Evolutionary conservation across 345 rosid genomes (phyloP).

Genomic region (Salix brachista): DNA sequence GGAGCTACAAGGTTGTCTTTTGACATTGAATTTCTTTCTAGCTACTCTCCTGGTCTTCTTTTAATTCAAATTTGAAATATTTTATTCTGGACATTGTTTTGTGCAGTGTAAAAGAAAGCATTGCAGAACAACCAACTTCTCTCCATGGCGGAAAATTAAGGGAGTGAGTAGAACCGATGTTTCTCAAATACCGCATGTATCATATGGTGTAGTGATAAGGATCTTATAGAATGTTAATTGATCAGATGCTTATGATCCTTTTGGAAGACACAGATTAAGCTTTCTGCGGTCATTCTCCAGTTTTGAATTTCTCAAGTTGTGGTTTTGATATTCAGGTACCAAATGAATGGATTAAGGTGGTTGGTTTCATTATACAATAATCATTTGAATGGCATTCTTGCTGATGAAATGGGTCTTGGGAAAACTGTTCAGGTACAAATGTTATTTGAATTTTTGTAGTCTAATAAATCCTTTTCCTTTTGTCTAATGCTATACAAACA

Average conservation of each 20-base stretch:
- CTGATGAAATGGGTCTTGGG: constrained; percentile 99
- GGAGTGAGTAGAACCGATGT: constrained; percentile 55
- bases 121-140: constrained; percentile 71
- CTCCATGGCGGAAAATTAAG: constrained; percentile 81
- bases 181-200: not conserved
- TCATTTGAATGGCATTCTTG: constrained; percentile 87
- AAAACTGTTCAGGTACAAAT: constrained; percentile 83
- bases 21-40: not conserved
- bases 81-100: constrained; percentile 10
- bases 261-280: not conserved
- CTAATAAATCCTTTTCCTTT: not conserved
- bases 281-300: constrained; percentile 1
- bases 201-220: not conserved
- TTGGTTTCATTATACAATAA: constrained; percentile 82
- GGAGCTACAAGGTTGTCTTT: not conserved
- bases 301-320: constrained; percentile 12
- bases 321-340: constrained; percentile 56
- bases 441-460: constrained; percentile 8
- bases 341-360: constrained; percentile 93
- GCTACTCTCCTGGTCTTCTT: not conserved
- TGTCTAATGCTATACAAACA: not conserved
- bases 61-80: not conserved
- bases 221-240: not conserved
- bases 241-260: not conserved
- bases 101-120: constrained; percentile 79